Conservation (phyloP, 352 stramenopile genomes). For the Phytophthora idaei region DNA sequence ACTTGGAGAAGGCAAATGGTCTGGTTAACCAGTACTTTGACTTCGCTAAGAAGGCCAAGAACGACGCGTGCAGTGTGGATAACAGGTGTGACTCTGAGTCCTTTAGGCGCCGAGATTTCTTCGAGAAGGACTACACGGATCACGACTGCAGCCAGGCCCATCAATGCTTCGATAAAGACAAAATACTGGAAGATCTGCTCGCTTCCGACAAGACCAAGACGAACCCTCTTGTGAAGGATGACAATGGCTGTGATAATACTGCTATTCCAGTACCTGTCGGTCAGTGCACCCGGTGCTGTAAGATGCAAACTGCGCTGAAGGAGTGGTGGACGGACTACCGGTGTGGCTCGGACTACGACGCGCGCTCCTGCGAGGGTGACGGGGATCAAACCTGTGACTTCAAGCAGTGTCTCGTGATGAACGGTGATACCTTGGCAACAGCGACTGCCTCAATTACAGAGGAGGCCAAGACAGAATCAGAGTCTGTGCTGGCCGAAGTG, state of each 20-base stretch:
- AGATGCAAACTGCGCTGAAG: constrained; percentile 48
- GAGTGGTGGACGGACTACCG: constrained; percentile 75
- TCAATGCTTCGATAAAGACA: constrained; percentile 41
- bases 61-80: constrained; percentile 55
- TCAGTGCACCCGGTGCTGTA: constrained; percentile 55
- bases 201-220: constrained; percentile 18
- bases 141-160: constrained; percentile 19
- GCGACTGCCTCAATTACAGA: constrained; percentile 39
- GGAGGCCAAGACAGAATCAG: constrained; percentile 33
- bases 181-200: constrained; percentile 36
- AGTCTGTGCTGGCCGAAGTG: constrained; percentile 45
- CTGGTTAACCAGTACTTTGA: constrained; percentile 44
- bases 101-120: constrained; percentile 50
- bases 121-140: constrained; percentile 31
- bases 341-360: constrained; percentile 57
- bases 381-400: constrained; percentile 39
- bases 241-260: constrained; percentile 32
- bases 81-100: too few species aligned
- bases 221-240: constrained; percentile 42
- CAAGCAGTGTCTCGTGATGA: constrained; percentile 63
- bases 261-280: constrained; percentile 31
- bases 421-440: constrained; percentile 53
- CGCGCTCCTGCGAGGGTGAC: constrained; percentile 42
- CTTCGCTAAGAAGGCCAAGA: constrained; percentile 45
- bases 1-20: constrained; percentile 31